Base-by-base conservation (phyloP, 2,329 filamentous ascomycete species). In the Pestalotiopsis sp. region DNA sequence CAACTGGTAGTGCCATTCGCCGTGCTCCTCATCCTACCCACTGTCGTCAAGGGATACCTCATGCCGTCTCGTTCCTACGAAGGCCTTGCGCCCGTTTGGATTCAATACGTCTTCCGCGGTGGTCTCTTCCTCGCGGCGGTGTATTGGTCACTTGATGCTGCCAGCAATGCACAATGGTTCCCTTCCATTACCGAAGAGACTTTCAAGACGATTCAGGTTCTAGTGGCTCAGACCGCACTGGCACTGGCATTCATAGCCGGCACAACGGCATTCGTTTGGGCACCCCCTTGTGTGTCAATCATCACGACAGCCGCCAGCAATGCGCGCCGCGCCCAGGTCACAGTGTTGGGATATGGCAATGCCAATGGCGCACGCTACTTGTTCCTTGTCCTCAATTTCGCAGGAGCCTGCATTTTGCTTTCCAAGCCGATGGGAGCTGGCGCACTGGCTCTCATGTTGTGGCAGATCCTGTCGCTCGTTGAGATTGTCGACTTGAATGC, bases 371-470 rank as follows among this genome's bases (percentile, higher is more conserved):
- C 93, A 1, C 92, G 95, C 36, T 98, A 97, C 81, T 91, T 97
- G 72, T 85, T 98, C 41, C 87, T 98, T 6, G 88, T 94, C 2
- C 85, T 93, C 72, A 94, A 95, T 77, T 90, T 97, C 79, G 86
- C 93, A 31, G 86, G 93, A 9, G 92, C 90, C 0, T 89, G 94
- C 68, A 88, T 94, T 66, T 86, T 98, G 7, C 86, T 98, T 31
- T 92, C 95, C 71, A 98, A 98, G 79, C 96, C 96, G 17, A 97
- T 99, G 93, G 96, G 96, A 65, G 91, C 91, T 68, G 95, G 94
- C 64, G 90, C 94, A 0, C 87, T 98, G 64, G 92, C 89, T 7
- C 84, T 98, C 64, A 90, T 96, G 80, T 84, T 94, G 69, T 95
- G 95, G 90, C 95, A 98, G 81, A 90, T 97, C 58, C 89, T 99